Evolutionary conservation across 345 rosid species (phyloP).

Genomic region (Stellera chamaejasme): DNA sequence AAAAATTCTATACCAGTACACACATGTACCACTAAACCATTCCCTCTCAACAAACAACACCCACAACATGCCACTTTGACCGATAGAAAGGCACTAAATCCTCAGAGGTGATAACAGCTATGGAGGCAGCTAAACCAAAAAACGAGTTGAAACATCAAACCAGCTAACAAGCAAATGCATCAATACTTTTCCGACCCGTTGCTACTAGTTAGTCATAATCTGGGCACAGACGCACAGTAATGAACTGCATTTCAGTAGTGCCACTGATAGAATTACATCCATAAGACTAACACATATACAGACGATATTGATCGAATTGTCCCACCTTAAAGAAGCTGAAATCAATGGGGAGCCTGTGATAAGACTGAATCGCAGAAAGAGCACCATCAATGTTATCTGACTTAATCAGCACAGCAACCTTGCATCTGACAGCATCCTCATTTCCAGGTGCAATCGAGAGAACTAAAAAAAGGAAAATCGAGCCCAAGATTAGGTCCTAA

Average conservation of each 20-base stretch:
- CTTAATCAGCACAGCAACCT: constrained; percentile 72
- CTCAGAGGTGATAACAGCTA: too few species aligned
- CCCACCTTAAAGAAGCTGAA: constrained; percentile 59
- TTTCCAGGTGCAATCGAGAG: constrained; percentile 59
- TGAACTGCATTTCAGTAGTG: not conserved
- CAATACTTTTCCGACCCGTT: too few species aligned
- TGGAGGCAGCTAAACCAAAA: too few species aligned
- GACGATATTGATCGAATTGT: not conserved
- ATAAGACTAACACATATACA: not conserved
- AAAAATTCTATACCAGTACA: too few species aligned
- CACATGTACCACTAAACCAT: too few species aligned
- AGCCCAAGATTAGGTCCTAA: not conserved
- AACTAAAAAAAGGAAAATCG: constrained; percentile 34
- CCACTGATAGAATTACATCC: not conserved
- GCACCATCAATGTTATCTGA: constrained; percentile 62
- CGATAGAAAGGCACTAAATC: too few species aligned
- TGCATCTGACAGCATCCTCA: constrained; percentile 85
- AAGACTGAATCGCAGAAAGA: constrained; percentile 47
- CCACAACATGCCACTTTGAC: too few species aligned
- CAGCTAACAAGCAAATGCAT: too few species aligned
- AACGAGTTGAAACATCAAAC: too few species aligned
- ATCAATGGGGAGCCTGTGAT: constrained; percentile 37
- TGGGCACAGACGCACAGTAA: too few species aligned
- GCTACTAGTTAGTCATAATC: too few species aligned
- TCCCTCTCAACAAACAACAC: too few species aligned